Evolutionary conservation across 2,329 filamentous ascomycete species (phyloP), one percentile per base, ranked within the genome.

Genomic region (Myrmaecium sp.): DNA sequence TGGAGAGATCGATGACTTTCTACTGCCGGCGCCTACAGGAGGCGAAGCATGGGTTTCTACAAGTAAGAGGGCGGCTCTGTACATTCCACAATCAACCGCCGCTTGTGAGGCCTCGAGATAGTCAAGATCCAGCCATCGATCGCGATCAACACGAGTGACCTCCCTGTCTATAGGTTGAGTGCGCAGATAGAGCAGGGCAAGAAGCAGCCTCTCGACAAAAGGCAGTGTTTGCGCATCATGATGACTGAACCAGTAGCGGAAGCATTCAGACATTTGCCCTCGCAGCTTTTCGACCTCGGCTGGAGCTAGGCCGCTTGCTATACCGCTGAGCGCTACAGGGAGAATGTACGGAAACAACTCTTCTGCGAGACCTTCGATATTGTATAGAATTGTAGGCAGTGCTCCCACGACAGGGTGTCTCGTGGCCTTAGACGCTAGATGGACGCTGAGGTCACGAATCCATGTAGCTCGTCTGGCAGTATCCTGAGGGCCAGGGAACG

Each of bases 101-200:
- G 82, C 78, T 14, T 63, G 55, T 2, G 83, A 72, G 14, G 76
- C 75, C 32, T 66, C 54, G 3, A 70, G 49, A 36, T 76, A 77
- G 44, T 95, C 77, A 14, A 95, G 57, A 14, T 92, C 77, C 11
- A 99, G 64, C 91, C 91, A 98, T 26, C 68, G 62, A 26, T 74
- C 61, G 30, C 89, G 69, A 38, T 93, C 80, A 5, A 74, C 74
- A 36, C 79, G 75, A 0, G 81, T 92, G 0, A 58, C 55, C 47
- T 98, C 89, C 8, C 70, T 66, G 0, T 79, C 78, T 9, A 75
- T 54, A 15, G 67, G 62, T 43, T 91, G 84, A 3, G 76, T 82
- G 19, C 83, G 71, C n/a, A 99, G 63, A 44, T 95, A 98, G 3
- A 98, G 56, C 16, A 98, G 60, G 3, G 74, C 69, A 35, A 81